Evolutionary conservation across 345 rosid species (phyloP).

Genomic region (Noccaea caerulescens): DNA sequence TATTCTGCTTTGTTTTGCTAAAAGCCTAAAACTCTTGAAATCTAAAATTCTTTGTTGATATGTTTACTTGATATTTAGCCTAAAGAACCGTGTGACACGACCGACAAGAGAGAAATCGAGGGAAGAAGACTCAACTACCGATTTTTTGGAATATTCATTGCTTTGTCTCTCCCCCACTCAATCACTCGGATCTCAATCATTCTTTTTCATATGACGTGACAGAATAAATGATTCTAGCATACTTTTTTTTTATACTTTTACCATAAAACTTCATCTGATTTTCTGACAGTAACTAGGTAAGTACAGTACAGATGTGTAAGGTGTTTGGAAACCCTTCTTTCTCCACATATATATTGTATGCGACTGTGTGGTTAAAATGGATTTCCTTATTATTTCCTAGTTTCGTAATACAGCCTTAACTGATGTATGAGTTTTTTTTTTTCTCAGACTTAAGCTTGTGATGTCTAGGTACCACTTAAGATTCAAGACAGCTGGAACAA

Average conservation of each 20-base stretch:
- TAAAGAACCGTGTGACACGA: conserved; percentile 1
- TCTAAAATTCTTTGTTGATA: no score
- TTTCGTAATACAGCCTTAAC: not conserved
- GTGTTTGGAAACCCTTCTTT: conserved; percentile 2
- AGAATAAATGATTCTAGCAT: not conserved
- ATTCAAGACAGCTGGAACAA: conserved; percentile 40
- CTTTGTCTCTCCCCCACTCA: conserved; percentile 16
- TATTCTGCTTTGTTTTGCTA: not conserved
- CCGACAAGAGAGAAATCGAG: conserved; percentile 1
- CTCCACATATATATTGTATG: not conserved
- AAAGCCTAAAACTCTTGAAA: not conserved
- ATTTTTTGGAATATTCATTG: conserved; percentile 18
- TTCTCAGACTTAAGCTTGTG: conserved; percentile 1
- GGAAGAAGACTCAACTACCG: not conserved
- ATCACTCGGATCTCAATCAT: not conserved
- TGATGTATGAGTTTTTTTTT: not conserved
- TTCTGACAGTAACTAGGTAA: not conserved
- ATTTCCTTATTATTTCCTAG: not conserved
- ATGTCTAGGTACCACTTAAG: conserved; percentile 19
- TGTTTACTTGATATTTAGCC: not conserved
- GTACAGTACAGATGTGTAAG: not conserved
- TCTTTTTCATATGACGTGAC: not conserved
- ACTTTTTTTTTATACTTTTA: not conserved
- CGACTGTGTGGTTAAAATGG: not conserved
- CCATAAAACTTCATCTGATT: conserved; percentile 1